Base-by-base conservation (phyloP, 2,329 filamentous ascomycete genomes). In the Didymellaceae sp. region DNA sequence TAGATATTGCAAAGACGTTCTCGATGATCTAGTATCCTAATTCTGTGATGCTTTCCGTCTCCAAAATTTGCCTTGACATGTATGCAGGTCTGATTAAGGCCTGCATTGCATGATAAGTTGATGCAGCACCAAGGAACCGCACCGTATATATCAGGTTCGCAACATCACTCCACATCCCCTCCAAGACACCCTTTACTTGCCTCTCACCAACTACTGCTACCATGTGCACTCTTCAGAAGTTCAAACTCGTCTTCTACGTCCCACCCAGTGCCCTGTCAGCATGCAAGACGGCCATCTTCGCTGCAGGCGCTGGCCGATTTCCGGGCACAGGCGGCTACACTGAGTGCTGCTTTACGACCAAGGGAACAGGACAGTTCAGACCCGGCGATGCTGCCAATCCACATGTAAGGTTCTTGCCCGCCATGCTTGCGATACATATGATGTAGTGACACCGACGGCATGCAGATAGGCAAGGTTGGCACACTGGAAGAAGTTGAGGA, bases 361-460 rank as follows among this genome's bases (percentile, higher is more conserved):
- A 71, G 4, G 87, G 87, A 4, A 83, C 75, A 0, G 86, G 85
- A 0, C 86, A 89, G 63, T 90, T 89, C 68, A 80, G 83, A 0
- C 86, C 86, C 0, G 84, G 83, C 0, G 77, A 78, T 45, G 68
- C 75, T 0, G 85, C 87, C 1, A 86, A 85, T 38, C 87, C 87
- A 3, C 74, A 84, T 61, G 67, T 70, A 50, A 7, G 62, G 50
- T 1, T 7, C 9, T 5, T 1, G 4, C 2, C n/a, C 3, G 7
- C 10, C n/a, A 32, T 4, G 8, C 16, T 20, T 1, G 10, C 25
- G 6, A 10, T 37, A 9, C 22, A n/a, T 18, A n/a, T 3, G 14
- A n/a, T 10, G 22, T 25, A 20, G 26, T 10, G 39, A n/a, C 30
- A 32, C 44, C 55, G 16, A 54, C n/a, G 21, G 1, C 10, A 4